phyloP scores from a whole-genome alignment of 2,329 filamentous ascomycete genomes.

The Alternaria ventricosa region DNA sequence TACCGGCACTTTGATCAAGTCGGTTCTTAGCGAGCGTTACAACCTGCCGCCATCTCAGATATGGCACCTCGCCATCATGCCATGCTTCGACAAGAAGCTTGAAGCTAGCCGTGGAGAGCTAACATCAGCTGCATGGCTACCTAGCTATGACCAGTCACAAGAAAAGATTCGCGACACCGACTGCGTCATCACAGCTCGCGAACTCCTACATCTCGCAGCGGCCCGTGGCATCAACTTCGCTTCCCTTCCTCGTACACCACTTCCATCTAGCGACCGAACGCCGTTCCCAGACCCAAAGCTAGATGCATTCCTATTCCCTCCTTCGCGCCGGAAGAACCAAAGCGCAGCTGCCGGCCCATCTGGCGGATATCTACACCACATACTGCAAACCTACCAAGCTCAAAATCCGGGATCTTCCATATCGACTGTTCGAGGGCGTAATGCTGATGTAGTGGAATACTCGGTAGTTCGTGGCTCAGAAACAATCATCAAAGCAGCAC shows the following conservation, averaged over 20 bases:
- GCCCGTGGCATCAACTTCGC: slow-evolving; percentile 81
- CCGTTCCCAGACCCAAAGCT: slow-evolving; percentile 77
- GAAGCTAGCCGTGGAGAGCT: slow-evolving; percentile 94
- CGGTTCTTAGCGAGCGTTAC: slow-evolving; percentile 74
- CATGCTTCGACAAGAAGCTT: slow-evolving; percentile 98
- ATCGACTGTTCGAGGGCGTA: slow-evolving; percentile 76
- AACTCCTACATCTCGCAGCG: slow-evolving; percentile 87
- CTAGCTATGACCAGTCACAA: slow-evolving; percentile 28
- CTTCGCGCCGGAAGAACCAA: slow-evolving; percentile 45
- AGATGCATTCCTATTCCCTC: slow-evolving; percentile 75
- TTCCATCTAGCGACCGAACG: slow-evolving; percentile 55
- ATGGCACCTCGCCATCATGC: slow-evolving; percentile 97
- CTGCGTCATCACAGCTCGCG: slow-evolving; percentile 96
- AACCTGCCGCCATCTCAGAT: slow-evolving; percentile 78
- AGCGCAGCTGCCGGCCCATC: slow-evolving; percentile 74
- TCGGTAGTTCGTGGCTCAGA: slow-evolving; percentile 62
- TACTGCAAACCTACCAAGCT: slow-evolving; percentile 76
- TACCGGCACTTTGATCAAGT: slow-evolving; percentile 88
- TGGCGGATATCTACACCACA: slow-evolving; percentile 86
- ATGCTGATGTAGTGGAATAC: slow-evolving; percentile 91
- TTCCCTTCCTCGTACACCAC: slow-evolving; percentile 66
- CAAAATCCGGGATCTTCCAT: slow-evolving; percentile 75
- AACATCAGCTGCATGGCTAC: slow-evolving; percentile 76
- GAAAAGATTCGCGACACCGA: slow-evolving; percentile 80
- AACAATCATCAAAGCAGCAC: slow-evolving; percentile 60